A percentile compares a stretch with the other conserved stretches of the same genome.
Evolutionary conservation across 2,329 filamentous ascomycete species (phyloP).

Genomic region (Colletotrichum sp.): DNA sequence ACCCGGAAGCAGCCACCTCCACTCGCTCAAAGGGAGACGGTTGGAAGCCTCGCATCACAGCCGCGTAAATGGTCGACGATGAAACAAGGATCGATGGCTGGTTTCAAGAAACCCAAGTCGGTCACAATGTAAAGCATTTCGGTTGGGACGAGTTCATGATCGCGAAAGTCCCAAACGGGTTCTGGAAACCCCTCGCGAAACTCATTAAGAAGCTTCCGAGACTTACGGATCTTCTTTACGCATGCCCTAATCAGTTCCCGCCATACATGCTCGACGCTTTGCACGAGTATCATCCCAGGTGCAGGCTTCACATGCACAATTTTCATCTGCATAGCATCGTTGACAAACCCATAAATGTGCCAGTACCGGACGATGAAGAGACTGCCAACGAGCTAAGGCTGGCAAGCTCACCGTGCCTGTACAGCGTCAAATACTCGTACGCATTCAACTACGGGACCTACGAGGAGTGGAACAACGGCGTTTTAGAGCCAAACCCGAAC

Average conservation of each 20-base stretch:
- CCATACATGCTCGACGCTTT: not conserved
- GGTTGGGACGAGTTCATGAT: not conserved
- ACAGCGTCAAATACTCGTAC: not conserved
- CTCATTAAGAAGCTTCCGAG: not conserved
- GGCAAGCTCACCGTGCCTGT: not conserved
- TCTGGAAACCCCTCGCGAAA: not conserved
- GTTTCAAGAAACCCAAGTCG: not conserved
- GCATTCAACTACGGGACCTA: not conserved
- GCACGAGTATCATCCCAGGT: not conserved
- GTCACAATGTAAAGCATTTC: not conserved
- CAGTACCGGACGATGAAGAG: not conserved
- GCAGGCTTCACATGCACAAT: not conserved
- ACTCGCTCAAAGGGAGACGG: not conserved
- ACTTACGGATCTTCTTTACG: not conserved
- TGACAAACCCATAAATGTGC: too few species aligned
- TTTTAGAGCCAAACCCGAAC: not conserved
- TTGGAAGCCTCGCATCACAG: not conserved
- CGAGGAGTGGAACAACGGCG: too few species aligned
- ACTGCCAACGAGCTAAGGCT: not conserved
- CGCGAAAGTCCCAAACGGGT: not conserved
- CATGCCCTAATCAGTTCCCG: not conserved
- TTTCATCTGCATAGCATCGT: not conserved
- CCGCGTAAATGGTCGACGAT: not conserved
- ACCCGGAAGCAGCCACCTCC: not conserved
- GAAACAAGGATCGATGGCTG: not conserved